These are phyloP conservation scores for Cyclostephanos invisitatus DNA, from an alignment of 108 stramenopile species.

Conservation along the genomic window DNA sequence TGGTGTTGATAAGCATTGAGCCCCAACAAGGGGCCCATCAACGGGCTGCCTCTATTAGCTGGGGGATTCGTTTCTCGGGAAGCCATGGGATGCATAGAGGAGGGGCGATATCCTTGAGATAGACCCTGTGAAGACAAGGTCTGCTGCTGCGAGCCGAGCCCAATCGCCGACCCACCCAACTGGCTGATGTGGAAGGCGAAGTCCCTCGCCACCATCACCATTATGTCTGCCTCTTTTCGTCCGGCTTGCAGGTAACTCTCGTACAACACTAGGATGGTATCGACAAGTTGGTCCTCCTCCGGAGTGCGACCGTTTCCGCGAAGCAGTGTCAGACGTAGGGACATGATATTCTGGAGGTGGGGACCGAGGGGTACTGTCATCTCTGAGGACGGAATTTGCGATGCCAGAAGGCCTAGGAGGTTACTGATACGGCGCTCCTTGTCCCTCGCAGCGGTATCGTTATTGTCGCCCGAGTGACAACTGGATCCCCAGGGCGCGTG, in stretches of 20 bases:
- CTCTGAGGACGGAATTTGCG: constrained; percentile 79
- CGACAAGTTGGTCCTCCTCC: constrained; percentile 71
- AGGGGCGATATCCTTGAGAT: no score
- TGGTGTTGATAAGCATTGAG: neutral
- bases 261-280: constrained; percentile 76
- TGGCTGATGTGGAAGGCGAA: constrained; percentile 40
- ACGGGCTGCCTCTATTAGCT: no score
- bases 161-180: neutral
- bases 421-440: constrained; percentile 37
- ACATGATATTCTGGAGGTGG: constrained; percentile 78
- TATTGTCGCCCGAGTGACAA: neutral
- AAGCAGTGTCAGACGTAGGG: constrained; percentile 68
- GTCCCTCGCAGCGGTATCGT: constrained; percentile 4
- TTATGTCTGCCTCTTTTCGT: constrained; percentile 72
- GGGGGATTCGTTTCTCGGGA: no score
- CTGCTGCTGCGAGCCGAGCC: neutral
- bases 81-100: no score
- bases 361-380: constrained; percentile 59
- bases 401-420: constrained; percentile 63
- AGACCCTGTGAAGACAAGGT: neutral
- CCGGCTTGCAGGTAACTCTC: constrained; percentile 75
- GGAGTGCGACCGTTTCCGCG: constrained; percentile 51
- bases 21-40: neutral
- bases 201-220: constrained; percentile 77
- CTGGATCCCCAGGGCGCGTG: neutral